Evolutionary conservation across 352 stramenopile genomes (phyloP).

Genomic region (Halophytophthora polymorphica): DNA sequence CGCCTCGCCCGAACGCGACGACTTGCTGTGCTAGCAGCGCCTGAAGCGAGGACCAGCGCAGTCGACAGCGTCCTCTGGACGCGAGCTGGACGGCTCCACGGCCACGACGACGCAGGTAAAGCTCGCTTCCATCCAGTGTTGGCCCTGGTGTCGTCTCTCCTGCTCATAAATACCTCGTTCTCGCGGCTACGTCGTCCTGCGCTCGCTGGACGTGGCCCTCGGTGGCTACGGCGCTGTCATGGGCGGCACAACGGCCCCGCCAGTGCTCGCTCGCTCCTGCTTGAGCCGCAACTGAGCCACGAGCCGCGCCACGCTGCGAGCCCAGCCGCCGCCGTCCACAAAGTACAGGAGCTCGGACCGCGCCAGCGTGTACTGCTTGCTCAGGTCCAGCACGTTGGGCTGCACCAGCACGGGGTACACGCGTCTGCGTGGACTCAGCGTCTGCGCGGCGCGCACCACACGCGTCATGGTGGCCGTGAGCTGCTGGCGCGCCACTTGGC

Average conservation of each 20-base stretch:
- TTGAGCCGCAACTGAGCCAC: constrained; percentile 40
- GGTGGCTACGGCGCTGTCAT: constrained; percentile 3
- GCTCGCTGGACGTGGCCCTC: too few species aligned
- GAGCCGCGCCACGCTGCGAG: constrained; percentile 37
- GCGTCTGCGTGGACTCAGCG: constrained; percentile 19
- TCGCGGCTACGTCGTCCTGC: too few species aligned
- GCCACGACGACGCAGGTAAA: too few species aligned
- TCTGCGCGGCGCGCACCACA: constrained; percentile 35
- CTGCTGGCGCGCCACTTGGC: constrained; percentile 31
- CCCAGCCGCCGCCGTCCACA: constrained; percentile 44
- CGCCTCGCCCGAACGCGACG: too few species aligned
- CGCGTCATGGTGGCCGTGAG: constrained; percentile 32
- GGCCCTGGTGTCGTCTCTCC: too few species aligned
- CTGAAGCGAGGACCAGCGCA: too few species aligned
- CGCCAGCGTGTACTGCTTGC: constrained; percentile 71
- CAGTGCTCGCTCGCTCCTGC: constrained; percentile 24
- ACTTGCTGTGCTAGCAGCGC: too few species aligned
- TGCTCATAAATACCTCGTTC: too few species aligned
- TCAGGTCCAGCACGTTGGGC: constrained; percentile 62
- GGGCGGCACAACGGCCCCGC: constrained; percentile 9
- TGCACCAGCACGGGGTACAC: constrained; percentile 60
- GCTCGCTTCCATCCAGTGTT: too few species aligned
- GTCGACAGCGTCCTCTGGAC: too few species aligned
- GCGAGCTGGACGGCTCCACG: too few species aligned
- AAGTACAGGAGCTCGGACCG: constrained; percentile 72